Base-by-base conservation (phyloP, 23 red algal species). In the Agarophyton chilense region DNA sequence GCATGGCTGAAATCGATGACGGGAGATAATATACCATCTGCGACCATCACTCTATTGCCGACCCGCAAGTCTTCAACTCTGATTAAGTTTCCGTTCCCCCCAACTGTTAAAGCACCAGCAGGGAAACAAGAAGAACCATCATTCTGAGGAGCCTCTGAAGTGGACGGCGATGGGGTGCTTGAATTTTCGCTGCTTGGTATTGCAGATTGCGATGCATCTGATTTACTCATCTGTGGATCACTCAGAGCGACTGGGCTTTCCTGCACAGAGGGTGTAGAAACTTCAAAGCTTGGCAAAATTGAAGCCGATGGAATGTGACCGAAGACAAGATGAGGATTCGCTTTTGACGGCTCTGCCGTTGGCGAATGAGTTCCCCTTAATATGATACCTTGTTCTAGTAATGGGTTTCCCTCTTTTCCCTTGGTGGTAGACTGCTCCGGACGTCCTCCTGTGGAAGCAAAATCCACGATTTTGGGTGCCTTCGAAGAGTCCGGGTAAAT, bases 1-100 rank as follows among this genome's bases (percentile, higher is more conserved):
- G 71, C 33, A 89, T 89, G 85, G 21, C 61, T 89, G 73, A 89
- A 89, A 73, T 71, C 85, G 50, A 89, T 52, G 17, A 89, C 40
- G 2, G 14, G 50, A 66, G 85, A 89, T 47, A 46, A 78, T 38
- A 63, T 29, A 43, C 53, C 53, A 43, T 89, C 43, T 14, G 53
- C 85, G 24, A 89, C 85, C n/a, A 50, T 17, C n/a, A 89, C 85
- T 16, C 26, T 43, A 46, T 78, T 52, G 0, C 85, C 85, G 57
- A 67, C 53, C 4, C 39, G 10, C 32, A 89, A 53, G 41, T 77
- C 67, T 24, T 78, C 70, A 46, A 89, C 74, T 46, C 70, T n/a
- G 7, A 89, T 35, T 4, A 34, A 22, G 11, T 77, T 51, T 49
- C 85, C 85, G 44, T 53, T 72, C 28, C 32, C 35, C 40, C 31